Evolutionary conservation across 1,139 yeast genomes (phyloP), one percentile per base, ranked within the genome.

Genomic region (Meyerozyma sp.): DNA sequence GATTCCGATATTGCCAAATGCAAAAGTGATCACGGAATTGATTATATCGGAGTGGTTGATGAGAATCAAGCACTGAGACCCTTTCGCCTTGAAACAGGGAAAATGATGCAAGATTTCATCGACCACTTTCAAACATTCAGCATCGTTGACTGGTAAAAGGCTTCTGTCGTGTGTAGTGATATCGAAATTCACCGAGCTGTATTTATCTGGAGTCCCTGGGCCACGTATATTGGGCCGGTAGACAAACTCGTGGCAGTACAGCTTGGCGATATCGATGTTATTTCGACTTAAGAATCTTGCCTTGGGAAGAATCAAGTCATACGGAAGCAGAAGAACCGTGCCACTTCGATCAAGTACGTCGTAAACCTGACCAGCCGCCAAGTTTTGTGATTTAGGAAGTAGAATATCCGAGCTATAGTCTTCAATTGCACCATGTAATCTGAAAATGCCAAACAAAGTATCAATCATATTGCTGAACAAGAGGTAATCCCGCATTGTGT

Each of bases 331-430:
- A 29, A 94, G 65, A 6, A 93, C 93, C 0, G 91, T 80, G 0
- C 98, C 98, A 27, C 88, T 82, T 42, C 80, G 75, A 56, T 93
- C 98, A 47, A 94, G 66, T 1, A 93, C 77, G 53, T 90, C 95
- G 52, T 84, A 90, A 0, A 87, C 84, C 40, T 75, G 76, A 16
- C 75, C 77, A 16, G 79, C 66, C 13, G 82, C 73, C 57, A 89
- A 91, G 1, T 79, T 63, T 2, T 93, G 85, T 0, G 93, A 83
- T 50, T 84, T 82, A 0, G 98, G 98, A 45, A 90, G 81, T n/a
- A 93, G 61, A 3, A 78, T 46, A 44, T 63, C 65, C 8, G 68
- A 62, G 0, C 86, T 75, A 48, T 77, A 76, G 43, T 81, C 83
- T 49, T 87, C 91, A 28, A 91, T 71, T 0, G 96, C 98, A 8